These are phyloP conservation scores for Blastocystis sp. DNA, from an alignment of 352 stramenopile genomes.

Conservation along the genomic window DNA sequence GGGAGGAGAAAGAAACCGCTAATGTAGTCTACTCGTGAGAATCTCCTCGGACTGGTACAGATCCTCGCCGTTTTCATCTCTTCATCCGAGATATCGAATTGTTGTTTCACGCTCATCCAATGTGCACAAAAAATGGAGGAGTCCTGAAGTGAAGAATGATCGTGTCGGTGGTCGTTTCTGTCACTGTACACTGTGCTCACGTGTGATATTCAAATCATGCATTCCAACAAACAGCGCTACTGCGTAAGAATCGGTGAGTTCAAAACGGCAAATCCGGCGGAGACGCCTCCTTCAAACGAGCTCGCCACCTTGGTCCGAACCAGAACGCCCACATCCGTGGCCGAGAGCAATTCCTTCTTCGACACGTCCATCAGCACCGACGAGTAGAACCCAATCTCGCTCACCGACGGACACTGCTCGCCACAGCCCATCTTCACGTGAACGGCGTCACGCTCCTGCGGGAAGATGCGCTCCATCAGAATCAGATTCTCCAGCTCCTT, in stretches of 20 bases:
- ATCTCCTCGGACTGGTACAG: background rate
- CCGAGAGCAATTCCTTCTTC: slow-evolving; percentile 71
- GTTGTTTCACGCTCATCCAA: background rate
- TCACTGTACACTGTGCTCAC: too few species aligned
- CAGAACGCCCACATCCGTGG: slow-evolving; percentile 83
- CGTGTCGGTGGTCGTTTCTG: too few species aligned
- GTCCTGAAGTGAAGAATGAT: too few species aligned
- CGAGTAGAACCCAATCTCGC: slow-evolving; percentile 53
- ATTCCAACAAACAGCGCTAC: background rate
- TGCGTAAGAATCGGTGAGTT: slow-evolving; percentile 69
- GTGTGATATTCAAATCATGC: too few species aligned
- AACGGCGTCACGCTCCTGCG: slow-evolving; percentile 64
- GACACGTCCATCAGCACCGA: slow-evolving; percentile 66
- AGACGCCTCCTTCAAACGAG: slow-evolving; percentile 89
- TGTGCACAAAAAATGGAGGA: background rate
- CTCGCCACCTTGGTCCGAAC: slow-evolving; percentile 82
- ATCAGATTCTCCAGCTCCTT: slow-evolving; percentile 78
- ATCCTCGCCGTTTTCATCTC: slow-evolving; percentile 46
- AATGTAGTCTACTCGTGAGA: slow-evolving; percentile 30
- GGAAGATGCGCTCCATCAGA: slow-evolving; percentile 90
- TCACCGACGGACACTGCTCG: background rate
- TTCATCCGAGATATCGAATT: background rate
- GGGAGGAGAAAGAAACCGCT: slow-evolving; percentile 28
- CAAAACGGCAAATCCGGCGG: slow-evolving; percentile 81
- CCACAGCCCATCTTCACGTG: slow-evolving; percentile 64